Evolutionary conservation across 106 monocot species (phyloP), one percentile per base, ranked within the genome.

Genomic region (Ottelia alismoides): DNA sequence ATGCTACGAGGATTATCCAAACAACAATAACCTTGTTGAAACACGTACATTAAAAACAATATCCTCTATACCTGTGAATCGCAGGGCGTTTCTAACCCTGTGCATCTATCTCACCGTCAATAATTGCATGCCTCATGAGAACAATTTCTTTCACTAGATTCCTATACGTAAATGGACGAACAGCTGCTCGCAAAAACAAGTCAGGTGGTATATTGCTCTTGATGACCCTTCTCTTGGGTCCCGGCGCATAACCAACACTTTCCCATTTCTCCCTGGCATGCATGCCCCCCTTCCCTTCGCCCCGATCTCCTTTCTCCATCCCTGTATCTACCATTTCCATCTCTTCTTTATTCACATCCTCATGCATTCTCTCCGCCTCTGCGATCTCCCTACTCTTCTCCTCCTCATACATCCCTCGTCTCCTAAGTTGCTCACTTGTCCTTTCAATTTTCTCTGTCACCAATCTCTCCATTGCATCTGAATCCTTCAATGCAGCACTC

Each of bases 71-170:
- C n/a, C n/a, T n/a, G n/a, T n/a, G n/a, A n/a, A n/a, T n/a, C n/a
- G n/a, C n/a, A n/a, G n/a, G n/a, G n/a, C n/a, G n/a, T n/a, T n/a
- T 23, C 45, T 44, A 61, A 50, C 28, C 61, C 11, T 49, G 48
- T 23, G 61, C 29, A 27, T 61, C 46, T 2, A 63, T 45, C 20
- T 71, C 70, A n/a, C 51, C 27, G 25, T 98, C 96, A 44, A 98
- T 22, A 65, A 98, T 77, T 11, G 76, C 82, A 63, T 98, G 96
- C 51, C 96, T 78, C 66, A 81, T 65, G 27, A 98, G 57, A 47
- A 90, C 96, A 58, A 98, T 90, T 25, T 98, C 96, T 61, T 98
- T 98, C 0, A 98, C 96, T 30, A 98, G 79, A 78, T 90, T 98
- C 32, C 90, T 55, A 54, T 90, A 90, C 1, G 85, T 85, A 64